phyloP scores from a whole-genome alignment of 2,329 filamentous ascomycete genomes.

The Juglanconis oblonga region DNA sequence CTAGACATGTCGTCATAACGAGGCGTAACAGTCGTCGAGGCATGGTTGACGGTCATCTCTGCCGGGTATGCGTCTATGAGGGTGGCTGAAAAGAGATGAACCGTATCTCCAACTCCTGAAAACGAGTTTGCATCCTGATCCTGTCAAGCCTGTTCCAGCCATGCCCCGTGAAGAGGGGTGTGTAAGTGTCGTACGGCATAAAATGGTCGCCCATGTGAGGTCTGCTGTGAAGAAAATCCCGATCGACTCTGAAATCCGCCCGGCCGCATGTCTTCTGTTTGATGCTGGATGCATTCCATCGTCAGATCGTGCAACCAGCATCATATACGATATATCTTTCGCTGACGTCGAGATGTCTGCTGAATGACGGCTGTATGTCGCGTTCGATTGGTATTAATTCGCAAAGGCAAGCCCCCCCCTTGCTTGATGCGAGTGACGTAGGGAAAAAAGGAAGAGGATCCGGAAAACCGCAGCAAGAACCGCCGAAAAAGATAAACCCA shows the following conservation, averaged over 20 bases:
- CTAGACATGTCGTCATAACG: conserved; percentile 20
- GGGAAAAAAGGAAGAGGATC: not conserved
- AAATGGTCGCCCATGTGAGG: conserved; percentile 20
- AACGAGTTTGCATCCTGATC: conserved; percentile 14
- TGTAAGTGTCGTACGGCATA: conserved; percentile 19
- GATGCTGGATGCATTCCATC: conserved; percentile 10
- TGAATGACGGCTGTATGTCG: conserved; percentile 13
- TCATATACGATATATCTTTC: conserved; percentile 5
- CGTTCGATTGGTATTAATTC: conserved; percentile 13
- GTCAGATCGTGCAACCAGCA: conserved; percentile 16
- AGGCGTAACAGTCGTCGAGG: conserved; percentile 20
- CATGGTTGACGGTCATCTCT: conserved; percentile 15
- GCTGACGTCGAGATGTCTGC: conserved; percentile 9
- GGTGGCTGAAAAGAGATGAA: conserved; percentile 14
- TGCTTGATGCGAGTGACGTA: conserved; percentile 7
- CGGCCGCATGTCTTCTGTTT: conserved; percentile 2
- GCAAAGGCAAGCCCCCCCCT: not conserved
- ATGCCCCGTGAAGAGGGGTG: conserved; percentile 11
- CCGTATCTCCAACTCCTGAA: conserved; percentile 2
- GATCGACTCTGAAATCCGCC: conserved; percentile 9
- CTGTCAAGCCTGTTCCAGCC: conserved; percentile 18
- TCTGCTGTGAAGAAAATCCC: conserved; percentile 17
- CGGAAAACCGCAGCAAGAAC: conserved; percentile 2
- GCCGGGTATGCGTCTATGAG: conserved; percentile 13
- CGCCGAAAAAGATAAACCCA: not conserved